phyloP scores from a whole-genome alignment of 2,329 filamentous ascomycete species.

The Coniochaeta prunicola region DNA sequence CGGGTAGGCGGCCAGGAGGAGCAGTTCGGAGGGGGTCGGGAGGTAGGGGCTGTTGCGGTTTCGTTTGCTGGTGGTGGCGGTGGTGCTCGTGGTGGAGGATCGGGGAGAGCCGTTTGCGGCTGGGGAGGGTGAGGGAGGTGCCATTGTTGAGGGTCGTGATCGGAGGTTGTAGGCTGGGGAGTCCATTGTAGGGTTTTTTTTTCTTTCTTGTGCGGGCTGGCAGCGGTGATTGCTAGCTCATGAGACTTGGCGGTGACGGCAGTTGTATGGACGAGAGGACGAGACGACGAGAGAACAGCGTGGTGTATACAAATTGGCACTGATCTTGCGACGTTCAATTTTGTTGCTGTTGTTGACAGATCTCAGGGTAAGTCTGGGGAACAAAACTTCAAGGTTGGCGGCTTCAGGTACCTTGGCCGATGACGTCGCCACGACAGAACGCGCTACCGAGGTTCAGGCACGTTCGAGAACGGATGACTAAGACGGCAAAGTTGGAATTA shows the following conservation, averaged over 20 bases:
- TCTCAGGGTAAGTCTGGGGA: neutral
- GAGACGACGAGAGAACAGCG: neutral
- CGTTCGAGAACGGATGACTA: neutral
- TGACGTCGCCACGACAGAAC: neutral
- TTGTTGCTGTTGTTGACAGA: neutral
- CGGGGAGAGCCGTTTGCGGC: conserved; percentile 2
- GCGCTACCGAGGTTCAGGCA: neutral
- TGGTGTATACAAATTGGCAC: neutral
- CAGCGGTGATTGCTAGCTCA: neutral
- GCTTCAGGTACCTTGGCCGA: neutral
- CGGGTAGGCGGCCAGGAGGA: conserved; percentile 67
- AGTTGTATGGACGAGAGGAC: neutral
- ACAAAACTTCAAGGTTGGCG: neutral
- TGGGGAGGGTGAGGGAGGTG: neutral
- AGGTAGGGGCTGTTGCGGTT: conserved; percentile 50
- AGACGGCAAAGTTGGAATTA: too few relatives aligned
- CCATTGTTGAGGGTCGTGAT: neutral
- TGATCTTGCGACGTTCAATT: neutral
- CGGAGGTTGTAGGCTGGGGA: conserved; percentile 2
- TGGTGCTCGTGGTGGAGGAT: conserved; percentile 1
- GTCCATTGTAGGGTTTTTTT: neutral
- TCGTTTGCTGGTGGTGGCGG: conserved; percentile 17
- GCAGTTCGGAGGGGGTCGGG: conserved; percentile 60
- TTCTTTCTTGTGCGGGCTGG: neutral
- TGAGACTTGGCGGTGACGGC: neutral